A percentile compares a stretch with the other conserved stretches of the same genome.
phyloP scores from a whole-genome alignment of 2,329 filamentous ascomycete species.

The Cytospora schulzeri region DNA sequence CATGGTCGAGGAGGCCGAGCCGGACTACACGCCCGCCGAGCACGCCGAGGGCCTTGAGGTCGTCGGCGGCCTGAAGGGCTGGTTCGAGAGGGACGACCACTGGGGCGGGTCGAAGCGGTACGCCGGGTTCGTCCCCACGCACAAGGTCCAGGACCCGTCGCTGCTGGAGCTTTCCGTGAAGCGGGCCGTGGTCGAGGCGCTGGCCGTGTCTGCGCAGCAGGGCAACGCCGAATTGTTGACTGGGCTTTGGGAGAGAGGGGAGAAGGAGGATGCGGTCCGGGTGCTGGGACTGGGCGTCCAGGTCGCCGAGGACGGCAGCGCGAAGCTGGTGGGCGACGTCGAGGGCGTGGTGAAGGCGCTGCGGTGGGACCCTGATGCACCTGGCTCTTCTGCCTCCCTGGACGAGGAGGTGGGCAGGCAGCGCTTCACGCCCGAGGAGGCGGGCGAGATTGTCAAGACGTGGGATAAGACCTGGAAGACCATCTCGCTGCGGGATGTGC shows the following conservation, averaged over 20 bases:
- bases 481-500: slow-evolving; percentile 57
- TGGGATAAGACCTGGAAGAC: slow-evolving; percentile 62
- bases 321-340: slow-evolving; percentile 44
- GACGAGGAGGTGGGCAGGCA: slow-evolving; percentile 29
- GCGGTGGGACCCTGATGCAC: slow-evolving; percentile 26
- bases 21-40: slow-evolving; percentile 37
- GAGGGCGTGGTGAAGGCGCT: slow-evolving; percentile 33
- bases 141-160: slow-evolving; percentile 45
- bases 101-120: slow-evolving; percentile 52
- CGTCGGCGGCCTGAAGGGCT: slow-evolving; percentile 49
- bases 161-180: slow-evolving; percentile 52
- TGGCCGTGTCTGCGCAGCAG: slow-evolving; percentile 42
- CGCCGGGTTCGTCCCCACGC: slow-evolving; percentile 44
- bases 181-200: slow-evolving; percentile 55
- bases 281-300: slow-evolving; percentile 43
- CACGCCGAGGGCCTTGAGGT: slow-evolving; percentile 48
- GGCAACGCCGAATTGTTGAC: slow-evolving; percentile 33
- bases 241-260: slow-evolving; percentile 36
- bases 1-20: slow-evolving; percentile 1
- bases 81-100: slow-evolving; percentile 58
- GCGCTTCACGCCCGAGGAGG: slow-evolving; percentile 42
- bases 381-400: slow-evolving; percentile 7
- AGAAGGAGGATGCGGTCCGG: slow-evolving; percentile 38
- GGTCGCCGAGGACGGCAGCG: slow-evolving; percentile 43
- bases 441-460: slow-evolving; percentile 44